Percentiles rank a stretch among this genome's conserved stretches.
These are phyloP conservation scores for Trichoderma sp. DNA, from an alignment of 2,329 filamentous ascomycete genomes.

Conservation along the genomic window DNA sequence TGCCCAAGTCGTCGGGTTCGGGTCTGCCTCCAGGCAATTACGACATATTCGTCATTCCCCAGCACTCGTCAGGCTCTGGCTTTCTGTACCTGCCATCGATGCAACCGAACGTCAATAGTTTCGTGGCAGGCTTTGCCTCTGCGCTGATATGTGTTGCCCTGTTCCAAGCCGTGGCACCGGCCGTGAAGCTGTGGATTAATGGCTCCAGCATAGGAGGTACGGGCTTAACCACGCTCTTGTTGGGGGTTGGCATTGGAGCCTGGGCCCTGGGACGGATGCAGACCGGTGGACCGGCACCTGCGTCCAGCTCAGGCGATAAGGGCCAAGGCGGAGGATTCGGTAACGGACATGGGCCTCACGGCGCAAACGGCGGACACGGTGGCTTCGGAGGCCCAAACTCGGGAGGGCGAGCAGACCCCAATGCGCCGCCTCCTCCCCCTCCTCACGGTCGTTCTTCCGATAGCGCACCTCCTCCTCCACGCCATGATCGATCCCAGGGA, in stretches of 20 bases:
- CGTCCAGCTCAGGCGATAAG: conserved; percentile 1
- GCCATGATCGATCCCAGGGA: conserved; percentile 19
- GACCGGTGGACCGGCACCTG: conserved; percentile 29
- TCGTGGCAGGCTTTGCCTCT: conserved; percentile 80
- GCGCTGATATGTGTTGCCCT: conserved; percentile 72
- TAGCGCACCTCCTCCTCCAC: conserved; percentile 13
- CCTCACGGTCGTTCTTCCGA: conserved; percentile 11
- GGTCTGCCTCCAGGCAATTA: conserved; percentile 87
- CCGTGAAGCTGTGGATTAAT: conserved; percentile 71
- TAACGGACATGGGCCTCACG: conserved; percentile 6
- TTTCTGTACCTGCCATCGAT: conserved; percentile 95
- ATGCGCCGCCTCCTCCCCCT: conserved; percentile 20
- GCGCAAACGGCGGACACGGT: conserved; percentile 18
- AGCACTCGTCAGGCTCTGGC: conserved; percentile 83
- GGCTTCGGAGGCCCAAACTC: conserved; percentile 27
- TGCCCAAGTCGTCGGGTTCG: conserved; percentile 56
- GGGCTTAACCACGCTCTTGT: conserved; percentile 70
- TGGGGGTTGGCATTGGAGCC: conserved; percentile 73
- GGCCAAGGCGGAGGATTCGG: conserved; percentile 17
- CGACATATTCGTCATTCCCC: conserved; percentile 95
- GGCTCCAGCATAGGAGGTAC: conserved; percentile 71
- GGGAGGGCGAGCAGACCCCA: conserved; percentile 18
- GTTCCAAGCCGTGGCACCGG: conserved; percentile 72
- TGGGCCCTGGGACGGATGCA: conserved; percentile 61
- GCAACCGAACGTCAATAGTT: conserved; percentile 83